Conservation (phyloP, 306 rosid species). For the Lupinus albus region DNA sequence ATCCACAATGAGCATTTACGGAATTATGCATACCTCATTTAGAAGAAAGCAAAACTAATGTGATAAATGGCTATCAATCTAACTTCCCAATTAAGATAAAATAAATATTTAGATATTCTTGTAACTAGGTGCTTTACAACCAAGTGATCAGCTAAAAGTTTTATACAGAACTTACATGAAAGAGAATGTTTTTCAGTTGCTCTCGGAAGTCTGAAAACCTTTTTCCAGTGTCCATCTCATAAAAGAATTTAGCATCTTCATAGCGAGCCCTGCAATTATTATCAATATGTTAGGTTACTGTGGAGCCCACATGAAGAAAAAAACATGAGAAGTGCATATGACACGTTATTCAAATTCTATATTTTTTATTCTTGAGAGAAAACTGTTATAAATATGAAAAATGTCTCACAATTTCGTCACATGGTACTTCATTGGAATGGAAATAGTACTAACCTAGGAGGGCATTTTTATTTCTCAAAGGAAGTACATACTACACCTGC, state of each 20-base stretch:
- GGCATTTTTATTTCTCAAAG: too few species aligned
- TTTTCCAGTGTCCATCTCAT: slow-evolving; percentile 74
- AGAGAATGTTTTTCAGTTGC: slow-evolving; percentile 78
- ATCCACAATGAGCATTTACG: slow-evolving; percentile 1
- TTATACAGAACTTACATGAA: slow-evolving; percentile 68
- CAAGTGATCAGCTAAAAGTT: slow-evolving; percentile 7
- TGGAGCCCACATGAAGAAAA: slow-evolving; percentile 21
- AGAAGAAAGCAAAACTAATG: slow-evolving; percentile 26
- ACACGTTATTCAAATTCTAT: not conserved
- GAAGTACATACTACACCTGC: too few species aligned
- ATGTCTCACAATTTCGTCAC: too few species aligned
- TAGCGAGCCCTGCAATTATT: slow-evolving; percentile 81
- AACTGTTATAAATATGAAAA: slow-evolving; percentile 3
- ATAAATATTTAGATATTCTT: not conserved
- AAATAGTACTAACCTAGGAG: too few species aligned
- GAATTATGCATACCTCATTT: not conserved
- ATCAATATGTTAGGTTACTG: slow-evolving; percentile 24
- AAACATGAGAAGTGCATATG: slow-evolving; percentile 24
- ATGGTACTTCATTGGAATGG: too few species aligned
- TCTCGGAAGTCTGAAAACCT: slow-evolving; percentile 71
- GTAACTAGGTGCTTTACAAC: slow-evolving; percentile 2
- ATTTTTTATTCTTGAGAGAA: slow-evolving; percentile 16
- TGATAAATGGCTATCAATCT: slow-evolving; percentile 9
- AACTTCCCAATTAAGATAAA: slow-evolving; percentile 29
- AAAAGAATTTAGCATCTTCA: slow-evolving; percentile 97